These are phyloP conservation scores for Suillus americanus DNA, from an alignment of 768 basidiomycete genomes.

Conservation along the genomic window DNA sequence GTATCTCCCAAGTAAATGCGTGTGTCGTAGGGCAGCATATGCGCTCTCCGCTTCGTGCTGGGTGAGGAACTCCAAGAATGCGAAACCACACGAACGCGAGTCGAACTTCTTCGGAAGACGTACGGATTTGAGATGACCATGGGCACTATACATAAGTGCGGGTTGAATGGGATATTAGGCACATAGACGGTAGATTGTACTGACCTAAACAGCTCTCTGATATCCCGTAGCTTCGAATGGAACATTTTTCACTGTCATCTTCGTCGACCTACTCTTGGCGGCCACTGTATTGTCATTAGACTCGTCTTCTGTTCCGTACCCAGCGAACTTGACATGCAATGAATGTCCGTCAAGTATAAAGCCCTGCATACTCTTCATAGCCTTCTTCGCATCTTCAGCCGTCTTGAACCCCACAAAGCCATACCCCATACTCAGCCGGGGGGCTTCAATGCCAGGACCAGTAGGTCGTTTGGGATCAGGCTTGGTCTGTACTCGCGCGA, in stretches of 20 bases:
- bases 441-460: slow-evolving; percentile 31
- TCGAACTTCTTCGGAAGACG: slow-evolving; percentile 93
- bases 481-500: slow-evolving; percentile 90
- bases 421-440: slow-evolving; percentile 89
- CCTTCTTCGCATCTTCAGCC: slow-evolving; percentile 68
- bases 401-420: slow-evolving; percentile 93
- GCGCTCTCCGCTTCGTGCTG: slow-evolving; percentile 90
- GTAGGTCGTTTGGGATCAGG: slow-evolving; percentile 73
- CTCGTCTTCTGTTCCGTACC: slow-evolving; percentile 66
- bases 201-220: slow-evolving; percentile 85
- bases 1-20: slow-evolving; percentile 94
- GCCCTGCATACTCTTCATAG: slow-evolving; percentile 74
- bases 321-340: slow-evolving; percentile 82
- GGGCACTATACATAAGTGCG: slow-evolving; percentile 49
- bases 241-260: slow-evolving; percentile 97
- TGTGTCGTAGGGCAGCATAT: slow-evolving; percentile 83
- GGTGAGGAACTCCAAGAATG: slow-evolving; percentile 92
- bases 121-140: slow-evolving; percentile 92
- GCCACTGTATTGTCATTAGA: slow-evolving; percentile 35
- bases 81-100: slow-evolving; percentile 87
- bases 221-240: slow-evolving; percentile 94
- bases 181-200: slow-evolving; percentile 27
- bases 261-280: slow-evolving; percentile 70
- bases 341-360: slow-evolving; percentile 86
- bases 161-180: slow-evolving; percentile 6